Evolutionary conservation across 768 basidiomycete species (phyloP), one percentile per base, ranked within the genome.

Genomic region (Tylopilus balloui): DNA sequence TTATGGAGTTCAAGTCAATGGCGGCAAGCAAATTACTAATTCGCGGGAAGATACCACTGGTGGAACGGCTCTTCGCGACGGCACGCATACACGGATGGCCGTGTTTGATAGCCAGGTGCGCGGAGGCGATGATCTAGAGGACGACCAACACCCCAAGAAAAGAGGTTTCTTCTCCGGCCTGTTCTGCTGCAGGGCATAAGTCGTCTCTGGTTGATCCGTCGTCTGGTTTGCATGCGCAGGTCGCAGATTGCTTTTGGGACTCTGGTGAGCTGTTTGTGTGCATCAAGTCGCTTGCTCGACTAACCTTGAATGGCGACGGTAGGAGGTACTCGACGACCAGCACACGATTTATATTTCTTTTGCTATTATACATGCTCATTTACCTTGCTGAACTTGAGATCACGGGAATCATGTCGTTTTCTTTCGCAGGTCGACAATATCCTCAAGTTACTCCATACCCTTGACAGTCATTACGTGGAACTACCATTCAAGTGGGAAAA

Each of bases 101-200:
- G 71, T 83, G 36, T 88, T 86, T 57, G 85, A 86, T 48, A 81
- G 82, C 29, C 85, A 80, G 66, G 78, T 79, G 76, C 75, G 72
- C 39, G 73, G 77, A 40, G 75, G 71, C 12, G 78, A 79, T 42
- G 79, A 82, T 52, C 74, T 79, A 52, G 80, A 80, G 51, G 83
- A 85, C 51, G 84, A 85, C 59, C 80, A 76, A 53, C 80, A 79
- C 23, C 79, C 79, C 51, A 81, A 78, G 48, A 75, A 78, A 63
- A 75, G 76, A 66, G 78, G 72, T 52, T 80, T 84, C 19, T 73
- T 89, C 62, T 84, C 78, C 70, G 72, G 73, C 53, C 70, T 80
- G 36, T 68, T 89, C 49, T 90, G 87, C 68, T 90, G 87, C 65
- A 78, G 80, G 58, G 80, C 75, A 72, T 87, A 53, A 53, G 69